Percentiles rank a stretch among this genome's conserved stretches.
Conservation (phyloP, 352 stramenopile genomes). For the Pythium folliculosum region DNA sequence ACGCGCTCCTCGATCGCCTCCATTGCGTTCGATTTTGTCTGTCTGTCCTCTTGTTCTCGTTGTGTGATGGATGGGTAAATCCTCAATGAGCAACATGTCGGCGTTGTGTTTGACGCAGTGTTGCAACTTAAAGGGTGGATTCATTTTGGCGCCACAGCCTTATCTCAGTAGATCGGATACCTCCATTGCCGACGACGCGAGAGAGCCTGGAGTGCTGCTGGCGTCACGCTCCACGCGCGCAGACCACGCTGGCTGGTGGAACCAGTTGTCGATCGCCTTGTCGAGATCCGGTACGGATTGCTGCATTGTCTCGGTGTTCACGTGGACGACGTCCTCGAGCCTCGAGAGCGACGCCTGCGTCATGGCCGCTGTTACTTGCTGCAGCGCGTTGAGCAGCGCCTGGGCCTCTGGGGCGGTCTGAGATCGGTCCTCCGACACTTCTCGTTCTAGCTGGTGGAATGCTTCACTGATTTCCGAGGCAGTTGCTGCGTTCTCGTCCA, state of each 20-base stretch:
- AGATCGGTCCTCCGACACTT: slow-evolving; percentile 28
- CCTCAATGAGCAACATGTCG: no score
- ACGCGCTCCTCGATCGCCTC: slow-evolving; percentile 29
- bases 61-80: no score
- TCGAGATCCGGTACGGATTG: slow-evolving; percentile 29
- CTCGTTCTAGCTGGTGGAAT: slow-evolving; percentile 23
- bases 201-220: not conserved
- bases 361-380: slow-evolving; percentile 20
- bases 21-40: slow-evolving; percentile 16
- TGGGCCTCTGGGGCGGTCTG: slow-evolving; percentile 22
- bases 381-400: slow-evolving; percentile 8
- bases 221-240: slow-evolving; percentile 10
- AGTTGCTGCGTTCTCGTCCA: not conserved
- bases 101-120: not conserved
- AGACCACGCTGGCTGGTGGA: slow-evolving; percentile 36
- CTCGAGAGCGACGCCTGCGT: slow-evolving; percentile 21
- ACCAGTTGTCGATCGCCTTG: slow-evolving; percentile 35
- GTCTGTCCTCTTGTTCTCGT: not conserved
- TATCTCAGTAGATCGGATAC: slow-evolving; percentile 28
- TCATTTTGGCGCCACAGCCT: not conserved
- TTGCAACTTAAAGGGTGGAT: slow-evolving; percentile 18
- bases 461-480: not conserved
- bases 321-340: slow-evolving; percentile 32
- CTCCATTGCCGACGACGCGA: not conserved
- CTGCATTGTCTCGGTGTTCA: slow-evolving; percentile 30